Percentiles rank a stretch among this genome's conserved stretches.
phyloP scores from a whole-genome alignment of 1,284 basidiomycete species.

The Apiotrichum sp. region DNA sequence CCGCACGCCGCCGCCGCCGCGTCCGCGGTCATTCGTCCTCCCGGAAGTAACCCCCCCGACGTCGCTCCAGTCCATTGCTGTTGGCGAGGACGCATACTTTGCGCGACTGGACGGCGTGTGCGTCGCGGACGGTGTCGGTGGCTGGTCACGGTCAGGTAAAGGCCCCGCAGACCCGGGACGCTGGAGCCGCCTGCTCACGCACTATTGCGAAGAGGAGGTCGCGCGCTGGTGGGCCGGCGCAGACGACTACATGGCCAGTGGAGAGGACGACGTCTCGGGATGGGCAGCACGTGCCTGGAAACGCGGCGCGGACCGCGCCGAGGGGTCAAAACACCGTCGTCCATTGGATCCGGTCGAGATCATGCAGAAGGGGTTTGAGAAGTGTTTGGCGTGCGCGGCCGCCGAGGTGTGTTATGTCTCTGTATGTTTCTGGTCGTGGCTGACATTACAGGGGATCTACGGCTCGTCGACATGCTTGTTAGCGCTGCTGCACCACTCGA shows the following conservation, averaged over 20 bases:
- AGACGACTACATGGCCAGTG: conserved; percentile 26
- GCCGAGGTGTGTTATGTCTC: conserved; percentile 37
- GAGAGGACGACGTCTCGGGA: conserved; percentile 6
- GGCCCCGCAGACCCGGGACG: conserved; percentile 41
- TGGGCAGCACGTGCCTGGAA: conserved; percentile 22
- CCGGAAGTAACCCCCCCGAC: conserved; percentile 30
- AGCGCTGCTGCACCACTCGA: conserved; percentile 59
- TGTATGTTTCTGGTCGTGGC: not conserved
- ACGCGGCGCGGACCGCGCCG: conserved; percentile 2
- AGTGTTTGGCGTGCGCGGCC: conserved; percentile 48
- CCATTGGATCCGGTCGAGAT: conserved; percentile 54
- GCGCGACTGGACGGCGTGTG: conserved; percentile 41
- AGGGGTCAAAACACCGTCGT: conserved; percentile 8
- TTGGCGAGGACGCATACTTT: conserved; percentile 49
- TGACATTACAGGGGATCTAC: conserved; percentile 47
- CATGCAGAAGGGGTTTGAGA: conserved; percentile 55
- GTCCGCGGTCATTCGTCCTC: conserved; percentile 33
- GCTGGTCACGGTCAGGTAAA: conserved; percentile 37
- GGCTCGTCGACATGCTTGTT: conserved; percentile 55
- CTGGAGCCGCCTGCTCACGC: conserved; percentile 42
- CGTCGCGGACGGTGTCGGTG: conserved; percentile 48
- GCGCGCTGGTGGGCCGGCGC: conserved; percentile 38
- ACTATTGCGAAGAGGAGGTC: conserved; percentile 43
- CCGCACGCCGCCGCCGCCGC: conserved; percentile 25
- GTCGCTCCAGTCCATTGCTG: conserved; percentile 19